These are phyloP conservation scores for Cercospora citrullina DNA, from an alignment of 2,329 filamentous ascomycete genomes.

Conservation along the genomic window DNA sequence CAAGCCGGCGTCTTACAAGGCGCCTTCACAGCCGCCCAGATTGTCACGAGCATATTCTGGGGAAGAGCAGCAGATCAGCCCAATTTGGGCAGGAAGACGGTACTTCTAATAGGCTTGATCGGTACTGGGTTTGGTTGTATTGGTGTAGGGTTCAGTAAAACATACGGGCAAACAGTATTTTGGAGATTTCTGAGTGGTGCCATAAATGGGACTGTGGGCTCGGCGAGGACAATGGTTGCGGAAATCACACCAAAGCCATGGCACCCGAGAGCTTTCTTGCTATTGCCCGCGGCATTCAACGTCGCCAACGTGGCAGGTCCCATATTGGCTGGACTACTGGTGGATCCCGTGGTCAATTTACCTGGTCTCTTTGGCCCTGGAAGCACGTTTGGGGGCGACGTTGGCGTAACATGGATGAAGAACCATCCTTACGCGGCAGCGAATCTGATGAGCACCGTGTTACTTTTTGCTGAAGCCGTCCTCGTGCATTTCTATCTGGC, in stretches of 20 bases:
- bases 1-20: slow-evolving; percentile 46
- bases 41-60: slow-evolving; percentile 46
- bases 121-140: slow-evolving; percentile 44
- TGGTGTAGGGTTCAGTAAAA: slow-evolving; percentile 43
- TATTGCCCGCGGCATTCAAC: slow-evolving; percentile 45
- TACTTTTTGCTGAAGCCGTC: slow-evolving; percentile 55
- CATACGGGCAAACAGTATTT: slow-evolving; percentile 44
- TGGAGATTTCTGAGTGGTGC: slow-evolving; percentile 45
- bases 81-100: slow-evolving; percentile 48
- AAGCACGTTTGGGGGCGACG: slow-evolving; percentile 54
- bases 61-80: slow-evolving; percentile 45
- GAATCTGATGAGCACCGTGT: slow-evolving; percentile 60
- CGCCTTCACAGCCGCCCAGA: slow-evolving; percentile 46
- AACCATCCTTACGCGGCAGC: slow-evolving; percentile 64
- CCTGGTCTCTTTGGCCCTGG: slow-evolving; percentile 59
- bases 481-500: slow-evolving; percentile 61
- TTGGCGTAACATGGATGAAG: slow-evolving; percentile 61
- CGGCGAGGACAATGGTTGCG: slow-evolving; percentile 46
- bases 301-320: slow-evolving; percentile 45
- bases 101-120: slow-evolving; percentile 43
- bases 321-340: slow-evolving; percentile 63
- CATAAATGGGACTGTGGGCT: slow-evolving; percentile 46
- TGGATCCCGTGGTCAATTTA: slow-evolving; percentile 59
- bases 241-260: slow-evolving; percentile 44
- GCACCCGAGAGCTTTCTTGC: slow-evolving; percentile 44